Conservation (phyloP, 148 eudicot species). For the Chenopodium quinoa region DNA sequence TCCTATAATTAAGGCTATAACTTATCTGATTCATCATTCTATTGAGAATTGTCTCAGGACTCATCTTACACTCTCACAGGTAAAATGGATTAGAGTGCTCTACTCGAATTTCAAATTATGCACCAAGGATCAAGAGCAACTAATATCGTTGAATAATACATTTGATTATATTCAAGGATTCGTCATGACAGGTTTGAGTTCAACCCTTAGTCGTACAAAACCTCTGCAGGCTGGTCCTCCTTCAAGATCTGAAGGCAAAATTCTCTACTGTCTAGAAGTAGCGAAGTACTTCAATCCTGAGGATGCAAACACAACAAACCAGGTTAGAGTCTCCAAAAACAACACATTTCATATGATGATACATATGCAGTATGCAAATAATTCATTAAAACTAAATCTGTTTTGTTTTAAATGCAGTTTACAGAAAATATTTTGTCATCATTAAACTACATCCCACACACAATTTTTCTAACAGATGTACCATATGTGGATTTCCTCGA, state of each 20-base stretch:
- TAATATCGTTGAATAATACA: constrained; percentile 56
- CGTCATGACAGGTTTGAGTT: constrained; percentile 73
- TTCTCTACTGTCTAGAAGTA: constrained; percentile 76
- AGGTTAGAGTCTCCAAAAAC: constrained; percentile 43
- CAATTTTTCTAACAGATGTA: constrained; percentile 58
- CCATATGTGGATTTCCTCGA: constrained; percentile 76
- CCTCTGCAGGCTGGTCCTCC: background rate
- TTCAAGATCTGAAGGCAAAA: constrained; percentile 33
- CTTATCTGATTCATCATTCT: background rate
- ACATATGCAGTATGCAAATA: constrained; percentile 5
- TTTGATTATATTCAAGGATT: constrained; percentile 91
- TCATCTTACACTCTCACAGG: constrained; percentile 40
- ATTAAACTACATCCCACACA: constrained; percentile 48
- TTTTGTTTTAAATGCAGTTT: constrained; percentile 40
- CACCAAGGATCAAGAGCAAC: constrained; percentile 75
- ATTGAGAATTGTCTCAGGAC: constrained; percentile 12
- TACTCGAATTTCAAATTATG: constrained; percentile 66
- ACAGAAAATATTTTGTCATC: constrained; percentile 39
- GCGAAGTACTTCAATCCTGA: constrained; percentile 73
- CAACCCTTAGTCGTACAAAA: constrained; percentile 35
- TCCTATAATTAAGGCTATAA: background rate
- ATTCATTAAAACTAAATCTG: background rate
- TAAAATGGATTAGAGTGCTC: constrained; percentile 84
- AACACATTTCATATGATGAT: background rate
- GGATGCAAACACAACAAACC: constrained; percentile 34